These are phyloP conservation scores for Rhododendron henanense DNA, from an alignment of 148 eudicot genomes.

Conservation along the genomic window DNA sequence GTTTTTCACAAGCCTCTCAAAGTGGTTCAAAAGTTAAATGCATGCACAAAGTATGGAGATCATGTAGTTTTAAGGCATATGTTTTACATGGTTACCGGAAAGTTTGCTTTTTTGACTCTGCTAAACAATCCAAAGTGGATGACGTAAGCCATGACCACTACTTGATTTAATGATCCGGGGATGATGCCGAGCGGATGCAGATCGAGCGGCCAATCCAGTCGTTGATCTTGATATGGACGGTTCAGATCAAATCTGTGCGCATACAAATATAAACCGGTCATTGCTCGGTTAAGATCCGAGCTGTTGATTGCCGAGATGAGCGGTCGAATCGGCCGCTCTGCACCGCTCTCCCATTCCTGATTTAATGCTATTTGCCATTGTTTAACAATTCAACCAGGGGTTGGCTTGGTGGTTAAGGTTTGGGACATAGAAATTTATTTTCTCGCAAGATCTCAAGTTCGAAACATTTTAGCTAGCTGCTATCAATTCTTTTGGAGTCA, in stretches of 20 bases:
- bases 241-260: no score
- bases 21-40: neutral
- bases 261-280: no score
- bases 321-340: no score
- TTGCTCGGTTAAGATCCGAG: no score
- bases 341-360: no score
- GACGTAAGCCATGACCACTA: slow-evolving; percentile 6
- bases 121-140: slow-evolving; percentile 6
- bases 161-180: neutral
- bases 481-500: no score
- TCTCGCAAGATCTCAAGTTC: neutral
- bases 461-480: no score
- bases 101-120: slow-evolving; percentile 7
- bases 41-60: neutral
- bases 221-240: fast-evolving
- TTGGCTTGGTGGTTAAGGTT: neutral
- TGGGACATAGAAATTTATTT: no score
- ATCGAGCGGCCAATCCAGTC: no score
- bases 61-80: neutral
- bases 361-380: no score
- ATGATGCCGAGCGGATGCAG: no score
- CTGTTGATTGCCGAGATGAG: no score
- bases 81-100: neutral
- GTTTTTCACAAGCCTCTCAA: neutral
- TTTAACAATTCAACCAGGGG: neutral